Base-by-base conservation (phyloP, 257 asterid species). In the Petunia axillaris region DNA sequence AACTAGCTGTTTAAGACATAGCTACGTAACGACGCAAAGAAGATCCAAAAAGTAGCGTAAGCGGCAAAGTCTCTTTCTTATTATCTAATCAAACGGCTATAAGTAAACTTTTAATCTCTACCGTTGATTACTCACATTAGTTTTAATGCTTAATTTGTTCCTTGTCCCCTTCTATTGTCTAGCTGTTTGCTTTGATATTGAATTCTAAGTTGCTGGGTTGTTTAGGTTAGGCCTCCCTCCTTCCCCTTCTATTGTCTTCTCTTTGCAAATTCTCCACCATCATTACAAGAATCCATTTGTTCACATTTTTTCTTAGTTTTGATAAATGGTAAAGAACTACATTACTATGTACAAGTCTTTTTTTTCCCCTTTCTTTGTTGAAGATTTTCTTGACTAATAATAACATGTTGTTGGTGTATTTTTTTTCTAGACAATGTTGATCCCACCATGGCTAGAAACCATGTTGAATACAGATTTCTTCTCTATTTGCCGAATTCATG, bases 381-480 rank as follows among this genome's bases (percentile, higher is more conserved):
- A 3, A 2, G 11, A 52, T 4, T 52, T 52, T 52, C 8, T 3
- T 25, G 25, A 52, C 57, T 4, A 5, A 10, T 10, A 25, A 25
- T 25, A 25, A 25, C 25, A 25, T 25, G 25, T 25, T 25, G 25
- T 25, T 25, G 25, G 25, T 25, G 25, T 25, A 25, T 25, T 25
- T 25, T 25, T 25, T 25, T 25, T 25, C 25, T 50, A 9, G 2
- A 78, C 89, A 88, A 89, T 88, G 98, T 81, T 58, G 92, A 92
- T 88, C 41, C 97, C 99, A 3, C 92, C 98, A 14, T 95, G 99
- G 99, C 89, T 95, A 6, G 99, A 93, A 79, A 86, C 80, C 35
- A 81, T 95, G 76, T 81, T 95, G 6, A 88, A 73, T 79, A 89
- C 96, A 1, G 46, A 81, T 2, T 95, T 95, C 89, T 95, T 95